Base-by-base conservation (phyloP, 2,329 filamentous ascomycete species). In the Cryphonectria parasitica region DNA sequence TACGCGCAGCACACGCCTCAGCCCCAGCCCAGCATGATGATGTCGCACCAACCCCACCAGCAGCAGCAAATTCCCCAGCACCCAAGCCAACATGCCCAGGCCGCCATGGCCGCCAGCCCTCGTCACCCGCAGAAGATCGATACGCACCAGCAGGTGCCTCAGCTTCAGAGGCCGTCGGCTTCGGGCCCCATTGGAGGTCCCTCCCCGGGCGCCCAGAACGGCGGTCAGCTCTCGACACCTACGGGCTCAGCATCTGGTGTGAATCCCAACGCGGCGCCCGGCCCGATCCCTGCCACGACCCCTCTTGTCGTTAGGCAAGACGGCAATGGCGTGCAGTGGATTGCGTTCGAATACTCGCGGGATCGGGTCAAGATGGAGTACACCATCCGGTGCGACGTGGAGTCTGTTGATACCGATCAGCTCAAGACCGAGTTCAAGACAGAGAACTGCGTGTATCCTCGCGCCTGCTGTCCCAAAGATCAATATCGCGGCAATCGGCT, bases 361-460 rank as follows among this genome's bases (percentile, higher is more conserved):
- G 95, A 99, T 79, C 88, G 95, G 62, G 95, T 98, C 75, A 99
- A 99, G 89, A 97, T 98, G 94, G 95, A 98, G 82, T 99, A 99
- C 83, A 98, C 95, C 0, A 99, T 99, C 77, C 91, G 96, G 67
- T 98, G 96, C 80, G 96, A 98, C 76, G 96, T 98, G 28, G 96
- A 98, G 83, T 98, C 95, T 0, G 94, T 99, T 73, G 94, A 95
- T 78, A 94, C 95, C 61, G 94, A 98, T 69, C 91, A 91, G 73
- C 87, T 99, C 25, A 88, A 89, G 61, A 85, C 89, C 74, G 95
- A 98, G 74, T 98, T 98, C 87, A 98, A 97, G 85, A 93, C 93
- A 11, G 95, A 98, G 80, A 99, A 99, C 83, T 98, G 96, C 79
- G 96, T 99, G 19, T 99, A 98, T 79, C 96, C 96, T 3, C 90